phyloP scores from a whole-genome alignment of 352 stramenopile genomes.

The Pythium aristosporum region DNA sequence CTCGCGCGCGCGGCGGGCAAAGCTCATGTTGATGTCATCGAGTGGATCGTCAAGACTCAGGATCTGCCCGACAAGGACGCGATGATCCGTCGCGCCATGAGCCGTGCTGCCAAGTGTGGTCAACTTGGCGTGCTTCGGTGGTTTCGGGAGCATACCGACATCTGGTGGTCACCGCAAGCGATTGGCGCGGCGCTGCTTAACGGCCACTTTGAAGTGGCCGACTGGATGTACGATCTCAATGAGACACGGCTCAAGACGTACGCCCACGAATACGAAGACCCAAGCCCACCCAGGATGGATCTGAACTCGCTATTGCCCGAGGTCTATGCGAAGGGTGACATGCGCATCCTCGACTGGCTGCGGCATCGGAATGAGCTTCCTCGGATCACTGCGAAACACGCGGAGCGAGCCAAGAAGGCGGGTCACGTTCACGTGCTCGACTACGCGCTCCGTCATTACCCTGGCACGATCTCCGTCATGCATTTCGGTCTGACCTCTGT shows the following conservation, averaged over 20 bases:
- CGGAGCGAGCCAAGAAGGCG: neutral
- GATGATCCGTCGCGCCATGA: slow-evolving; percentile 2
- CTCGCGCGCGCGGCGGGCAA: neutral
- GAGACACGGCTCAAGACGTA: neutral
- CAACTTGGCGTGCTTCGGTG: neutral
- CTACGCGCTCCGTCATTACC: neutral
- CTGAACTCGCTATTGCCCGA: neutral
- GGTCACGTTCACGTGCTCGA: slow-evolving; percentile 14
- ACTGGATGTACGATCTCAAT: neutral
- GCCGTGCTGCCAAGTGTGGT: neutral
- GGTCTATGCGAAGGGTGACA: neutral
- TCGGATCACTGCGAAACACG: neutral
- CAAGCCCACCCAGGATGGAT: neutral
- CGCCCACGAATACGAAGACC: neutral
- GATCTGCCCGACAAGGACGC: neutral
- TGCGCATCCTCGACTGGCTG: slow-evolving; percentile 3
- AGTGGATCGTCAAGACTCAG: neutral
- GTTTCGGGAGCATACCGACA: neutral
- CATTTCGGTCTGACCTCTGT: neutral
- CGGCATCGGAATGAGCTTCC: neutral
- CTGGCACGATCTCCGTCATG: neutral
- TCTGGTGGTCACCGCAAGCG: neutral
- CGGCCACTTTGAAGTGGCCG: slow-evolving; percentile 1
- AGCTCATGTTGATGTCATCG: neutral
- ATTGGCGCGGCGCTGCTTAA: neutral